Percentiles rank a stretch among this genome's conserved stretches.
phyloP scores from a whole-genome alignment of 345 rosid genomes.

The Populus euphratica region DNA sequence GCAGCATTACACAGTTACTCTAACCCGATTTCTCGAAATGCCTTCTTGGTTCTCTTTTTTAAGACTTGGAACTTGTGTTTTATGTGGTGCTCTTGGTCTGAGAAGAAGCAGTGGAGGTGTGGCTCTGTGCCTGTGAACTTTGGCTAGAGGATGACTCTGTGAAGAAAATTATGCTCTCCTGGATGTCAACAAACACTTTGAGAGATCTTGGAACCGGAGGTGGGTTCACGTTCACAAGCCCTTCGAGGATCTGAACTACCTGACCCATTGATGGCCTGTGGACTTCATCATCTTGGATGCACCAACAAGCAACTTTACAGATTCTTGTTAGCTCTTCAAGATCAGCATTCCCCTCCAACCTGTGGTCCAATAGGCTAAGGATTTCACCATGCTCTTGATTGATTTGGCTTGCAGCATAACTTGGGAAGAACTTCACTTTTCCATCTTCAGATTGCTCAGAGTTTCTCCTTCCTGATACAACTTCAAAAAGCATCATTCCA shows the following conservation, averaged over 20 bases:
- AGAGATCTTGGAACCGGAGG: conserved; percentile 66
- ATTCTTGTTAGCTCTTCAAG: conserved; percentile 56
- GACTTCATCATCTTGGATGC: conserved; percentile 76
- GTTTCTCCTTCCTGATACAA: conserved; percentile 77
- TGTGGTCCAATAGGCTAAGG: conserved; percentile 50
- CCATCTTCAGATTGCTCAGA: conserved; percentile 48
- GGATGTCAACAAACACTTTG: conserved; percentile 35
- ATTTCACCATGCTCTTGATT: conserved; percentile 41
- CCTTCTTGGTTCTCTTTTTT: neutral
- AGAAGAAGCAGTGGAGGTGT: conserved; percentile 25
- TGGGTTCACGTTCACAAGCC: conserved; percentile 50
- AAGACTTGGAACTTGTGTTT: conserved; percentile 13
- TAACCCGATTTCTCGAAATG: neutral
- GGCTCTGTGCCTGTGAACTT: conserved; percentile 31
- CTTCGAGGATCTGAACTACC: conserved; percentile 81
- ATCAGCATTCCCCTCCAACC: conserved; percentile 40
- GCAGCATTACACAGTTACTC: too few species aligned
- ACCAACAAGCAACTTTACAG: conserved; percentile 78
- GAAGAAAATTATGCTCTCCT: conserved; percentile 42
- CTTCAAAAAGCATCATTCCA: conserved; percentile 86
- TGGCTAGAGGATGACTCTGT: conserved; percentile 44
- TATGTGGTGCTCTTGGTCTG: conserved; percentile 30
- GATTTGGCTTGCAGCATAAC: conserved; percentile 46
- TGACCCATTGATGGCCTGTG: conserved; percentile 78
- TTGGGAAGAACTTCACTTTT: conserved; percentile 55